Evolutionary conservation across 2,329 filamentous ascomycete species (phyloP).

Genomic region (Penicillium sp.): DNA sequence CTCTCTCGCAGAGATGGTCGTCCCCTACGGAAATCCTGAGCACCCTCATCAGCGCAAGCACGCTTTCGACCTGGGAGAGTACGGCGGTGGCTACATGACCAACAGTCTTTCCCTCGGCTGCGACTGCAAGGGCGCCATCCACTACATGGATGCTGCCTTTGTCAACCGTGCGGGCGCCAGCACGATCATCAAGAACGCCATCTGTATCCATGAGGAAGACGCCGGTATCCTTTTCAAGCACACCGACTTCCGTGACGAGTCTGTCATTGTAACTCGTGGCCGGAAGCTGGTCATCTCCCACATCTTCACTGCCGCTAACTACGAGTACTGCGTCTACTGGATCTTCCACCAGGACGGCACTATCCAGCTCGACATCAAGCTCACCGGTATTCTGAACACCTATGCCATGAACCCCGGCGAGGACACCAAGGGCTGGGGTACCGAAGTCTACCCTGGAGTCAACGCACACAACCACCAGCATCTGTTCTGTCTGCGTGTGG

Average conservation of each 20-base stretch:
- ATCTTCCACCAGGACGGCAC: constrained; percentile 88
- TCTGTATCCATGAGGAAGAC: constrained; percentile 93
- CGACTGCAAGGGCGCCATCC: constrained; percentile 54
- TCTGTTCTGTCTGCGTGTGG: constrained; percentile 80
- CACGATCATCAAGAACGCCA: constrained; percentile 79
- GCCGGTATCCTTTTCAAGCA: constrained; percentile 88
- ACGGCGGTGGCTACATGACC: constrained; percentile 43
- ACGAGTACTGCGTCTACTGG: constrained; percentile 85
- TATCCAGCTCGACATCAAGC: constrained; percentile 80
- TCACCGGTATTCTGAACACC: constrained; percentile 88
- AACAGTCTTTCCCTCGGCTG: constrained; percentile 41
- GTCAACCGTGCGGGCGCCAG: constrained; percentile 67
- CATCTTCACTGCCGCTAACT: constrained; percentile 91
- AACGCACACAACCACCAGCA: constrained; percentile 96
- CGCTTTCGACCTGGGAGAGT: constrained; percentile 42
- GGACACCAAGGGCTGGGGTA: constrained; percentile 78
- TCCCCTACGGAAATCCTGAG: constrained; percentile 55
- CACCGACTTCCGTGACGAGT: constrained; percentile 85
- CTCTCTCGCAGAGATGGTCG: constrained; percentile 87
- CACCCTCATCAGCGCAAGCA: constrained; percentile 43
- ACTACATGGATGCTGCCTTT: constrained; percentile 83
- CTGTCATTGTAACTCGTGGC: constrained; percentile 72
- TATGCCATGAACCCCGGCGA: constrained; percentile 73
- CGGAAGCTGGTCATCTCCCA: constrained; percentile 81
- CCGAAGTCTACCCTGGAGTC: constrained; percentile 80